These are phyloP conservation scores for Umbilicus rupestris DNA, from an alignment of 164 flowering plant species.

Conservation along the genomic window DNA sequence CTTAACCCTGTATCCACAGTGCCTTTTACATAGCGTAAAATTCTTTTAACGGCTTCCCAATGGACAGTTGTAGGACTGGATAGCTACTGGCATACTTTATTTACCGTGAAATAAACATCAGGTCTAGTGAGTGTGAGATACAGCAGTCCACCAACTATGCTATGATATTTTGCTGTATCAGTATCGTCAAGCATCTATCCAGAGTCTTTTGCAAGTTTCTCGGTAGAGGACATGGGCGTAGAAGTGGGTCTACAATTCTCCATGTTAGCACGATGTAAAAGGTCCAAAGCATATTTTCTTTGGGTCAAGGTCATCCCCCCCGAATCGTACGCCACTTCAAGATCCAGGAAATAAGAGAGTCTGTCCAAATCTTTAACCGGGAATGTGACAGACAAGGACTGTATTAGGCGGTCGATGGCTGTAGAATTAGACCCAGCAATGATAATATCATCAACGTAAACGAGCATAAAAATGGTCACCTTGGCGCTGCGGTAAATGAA, in stretches of 20 bases:
- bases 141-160: too few species aligned
- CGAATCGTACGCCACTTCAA: neutral
- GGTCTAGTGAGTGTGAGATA: too few species aligned
- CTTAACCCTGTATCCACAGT: too few species aligned
- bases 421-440: neutral
- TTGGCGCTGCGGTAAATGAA: neutral
- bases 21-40: neutral
- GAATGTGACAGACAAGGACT: neutral
- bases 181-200: too few species aligned
- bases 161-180: too few species aligned
- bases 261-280: neutral
- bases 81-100: neutral
- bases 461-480: too few species aligned
- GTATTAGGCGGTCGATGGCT: neutral
- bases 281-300: neutral
- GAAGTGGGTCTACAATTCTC: constrained; percentile 2
- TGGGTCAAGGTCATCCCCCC: neutral
- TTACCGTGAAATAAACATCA: too few species aligned
- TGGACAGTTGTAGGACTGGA: neutral
- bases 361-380: neutral
- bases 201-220: too few species aligned
- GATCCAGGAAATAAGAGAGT: neutral
- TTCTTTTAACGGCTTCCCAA: neutral
- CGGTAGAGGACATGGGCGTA: too few species aligned
- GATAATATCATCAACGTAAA: too few species aligned